These are phyloP conservation scores for Parasarocladium wereldwijsianum DNA, from an alignment of 2,329 filamentous ascomycete genomes.

Conservation along the genomic window DNA sequence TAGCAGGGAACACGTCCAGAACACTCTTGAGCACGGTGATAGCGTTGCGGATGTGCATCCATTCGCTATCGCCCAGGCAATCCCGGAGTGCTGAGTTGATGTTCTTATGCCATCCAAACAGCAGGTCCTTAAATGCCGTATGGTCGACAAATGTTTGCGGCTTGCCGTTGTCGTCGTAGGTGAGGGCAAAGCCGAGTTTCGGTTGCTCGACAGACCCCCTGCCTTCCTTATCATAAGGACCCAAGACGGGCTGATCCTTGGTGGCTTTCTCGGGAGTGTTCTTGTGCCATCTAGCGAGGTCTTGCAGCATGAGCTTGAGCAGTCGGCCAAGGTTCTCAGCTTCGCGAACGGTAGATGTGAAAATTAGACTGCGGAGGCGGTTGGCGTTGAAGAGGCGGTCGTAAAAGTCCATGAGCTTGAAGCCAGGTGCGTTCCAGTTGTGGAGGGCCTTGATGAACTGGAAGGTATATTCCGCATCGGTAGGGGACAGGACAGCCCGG, in stretches of 20 bases:
- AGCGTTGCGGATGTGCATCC: conserved; percentile 95
- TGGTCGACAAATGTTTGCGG: conserved; percentile 63
- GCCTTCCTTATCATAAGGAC: conserved; percentile 73
- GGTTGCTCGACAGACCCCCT: conserved; percentile 30
- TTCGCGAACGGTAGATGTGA: conserved; percentile 78
- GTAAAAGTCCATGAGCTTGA: conserved; percentile 72
- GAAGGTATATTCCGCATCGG: conserved; percentile 82
- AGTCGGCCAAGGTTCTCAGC: conserved; percentile 90
- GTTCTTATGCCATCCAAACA: conserved; percentile 84
- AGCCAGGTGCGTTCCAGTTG: conserved; percentile 67
- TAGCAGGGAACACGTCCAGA: conserved; percentile 68
- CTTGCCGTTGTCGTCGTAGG: conserved; percentile 50
- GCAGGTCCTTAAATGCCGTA: conserved; percentile 69
- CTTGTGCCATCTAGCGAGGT: conserved; percentile 73
- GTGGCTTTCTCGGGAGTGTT: conserved; percentile 38
- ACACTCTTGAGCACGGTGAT: conserved; percentile 78
- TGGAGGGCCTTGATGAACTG: conserved; percentile 80
- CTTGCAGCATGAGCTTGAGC: conserved; percentile 64
- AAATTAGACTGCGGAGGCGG: conserved; percentile 67
- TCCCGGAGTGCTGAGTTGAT: conserved; percentile 66
- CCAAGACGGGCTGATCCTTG: conserved; percentile 41
- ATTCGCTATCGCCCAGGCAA: conserved; percentile 72
- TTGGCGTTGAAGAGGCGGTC: conserved; percentile 76
- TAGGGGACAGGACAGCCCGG: conserved; percentile 65
- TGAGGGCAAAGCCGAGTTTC: conserved; percentile 66